These are phyloP conservation scores for Aspergillus eucalypticola DNA, from an alignment of 2,329 filamentous ascomycete species.

Conservation along the genomic window DNA sequence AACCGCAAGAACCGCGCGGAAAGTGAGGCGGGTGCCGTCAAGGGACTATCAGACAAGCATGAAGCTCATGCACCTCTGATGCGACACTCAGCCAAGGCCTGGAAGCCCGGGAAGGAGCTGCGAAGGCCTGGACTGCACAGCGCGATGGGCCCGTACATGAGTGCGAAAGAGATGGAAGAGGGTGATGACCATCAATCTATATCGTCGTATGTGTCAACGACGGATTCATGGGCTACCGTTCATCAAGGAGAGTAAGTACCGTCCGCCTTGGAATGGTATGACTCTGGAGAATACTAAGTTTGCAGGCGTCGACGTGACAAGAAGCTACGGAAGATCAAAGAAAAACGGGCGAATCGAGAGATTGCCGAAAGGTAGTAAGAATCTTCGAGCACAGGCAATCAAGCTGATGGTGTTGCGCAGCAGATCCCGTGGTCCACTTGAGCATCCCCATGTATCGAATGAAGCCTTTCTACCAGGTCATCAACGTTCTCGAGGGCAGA, in stretches of 20 bases:
- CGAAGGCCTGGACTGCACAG: conserved; percentile 3
- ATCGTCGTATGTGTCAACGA: conserved; percentile 23
- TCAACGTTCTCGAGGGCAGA: not conserved
- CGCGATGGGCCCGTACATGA: conserved; percentile 1
- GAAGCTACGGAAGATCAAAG: not conserved
- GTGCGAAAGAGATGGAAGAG: conserved; percentile 14
- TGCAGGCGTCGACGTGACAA: conserved; percentile 13
- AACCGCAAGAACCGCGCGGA: not conserved
- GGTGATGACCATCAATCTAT: conserved; percentile 16
- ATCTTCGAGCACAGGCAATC: not conserved
- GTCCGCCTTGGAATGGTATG: not conserved
- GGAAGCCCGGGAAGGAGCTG: conserved; percentile 19
- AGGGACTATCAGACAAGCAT: not conserved
- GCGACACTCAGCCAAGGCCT: conserved; percentile 15
- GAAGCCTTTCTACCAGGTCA: not conserved
- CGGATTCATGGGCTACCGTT: conserved; percentile 27
- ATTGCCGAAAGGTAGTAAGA: not conserved
- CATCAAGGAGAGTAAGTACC: conserved; percentile 23
- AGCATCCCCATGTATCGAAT: not conserved
- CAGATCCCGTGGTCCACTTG: not conserved
- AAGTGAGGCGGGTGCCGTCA: not conserved
- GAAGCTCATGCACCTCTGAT: not conserved
- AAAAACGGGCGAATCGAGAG: conserved; percentile 11
- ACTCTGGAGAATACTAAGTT: conserved; percentile 6
- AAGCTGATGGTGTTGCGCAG: not conserved